Conservation (phyloP, 2,329 filamentous ascomycete species). For the Didymella lethalis region DNA sequence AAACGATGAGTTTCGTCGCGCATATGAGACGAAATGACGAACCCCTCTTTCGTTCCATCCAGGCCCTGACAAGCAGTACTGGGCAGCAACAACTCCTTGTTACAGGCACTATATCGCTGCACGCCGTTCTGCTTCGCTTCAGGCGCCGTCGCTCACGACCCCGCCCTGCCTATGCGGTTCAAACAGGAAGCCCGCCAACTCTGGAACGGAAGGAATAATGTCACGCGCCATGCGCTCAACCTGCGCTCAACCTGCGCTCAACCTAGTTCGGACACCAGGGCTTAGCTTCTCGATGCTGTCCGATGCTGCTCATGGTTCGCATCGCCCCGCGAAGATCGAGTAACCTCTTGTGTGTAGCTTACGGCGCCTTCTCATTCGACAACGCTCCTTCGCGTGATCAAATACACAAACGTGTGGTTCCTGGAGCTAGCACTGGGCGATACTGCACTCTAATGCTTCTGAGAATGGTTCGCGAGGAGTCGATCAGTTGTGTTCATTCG, state of each 20-base stretch:
- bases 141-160: slow-evolving; percentile 41
- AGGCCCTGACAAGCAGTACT: slow-evolving; percentile 39
- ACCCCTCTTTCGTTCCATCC: slow-evolving; percentile 40
- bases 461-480: slow-evolving; percentile 17
- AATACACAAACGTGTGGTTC: slow-evolving; percentile 31
- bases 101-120: slow-evolving; percentile 43
- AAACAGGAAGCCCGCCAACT: slow-evolving; percentile 27
- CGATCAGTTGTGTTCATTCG: slow-evolving; percentile 19
- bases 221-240: slow-evolving; percentile 44
- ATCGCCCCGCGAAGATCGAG: slow-evolving; percentile 24
- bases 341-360: slow-evolving; percentile 31
- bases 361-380: slow-evolving; percentile 28
- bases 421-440: slow-evolving; percentile 38
- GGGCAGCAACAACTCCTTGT: slow-evolving; percentile 29
- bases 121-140: slow-evolving; percentile 49
- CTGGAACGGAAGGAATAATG: slow-evolving; percentile 24
- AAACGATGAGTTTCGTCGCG: slow-evolving; percentile 25
- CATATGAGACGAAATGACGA: slow-evolving; percentile 28
- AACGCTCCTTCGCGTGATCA: slow-evolving; percentile 20
- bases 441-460: slow-evolving; percentile 23
- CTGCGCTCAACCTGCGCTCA: slow-evolving; percentile 28
- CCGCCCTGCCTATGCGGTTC: slow-evolving; percentile 33
- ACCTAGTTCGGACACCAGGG: slow-evolving; percentile 35
- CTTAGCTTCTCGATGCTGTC: slow-evolving; percentile 27
- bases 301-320: slow-evolving; percentile 9